These are phyloP conservation scores for Priceomyces carsonii DNA, from an alignment of 805 yeast species.

Conservation along the genomic window DNA sequence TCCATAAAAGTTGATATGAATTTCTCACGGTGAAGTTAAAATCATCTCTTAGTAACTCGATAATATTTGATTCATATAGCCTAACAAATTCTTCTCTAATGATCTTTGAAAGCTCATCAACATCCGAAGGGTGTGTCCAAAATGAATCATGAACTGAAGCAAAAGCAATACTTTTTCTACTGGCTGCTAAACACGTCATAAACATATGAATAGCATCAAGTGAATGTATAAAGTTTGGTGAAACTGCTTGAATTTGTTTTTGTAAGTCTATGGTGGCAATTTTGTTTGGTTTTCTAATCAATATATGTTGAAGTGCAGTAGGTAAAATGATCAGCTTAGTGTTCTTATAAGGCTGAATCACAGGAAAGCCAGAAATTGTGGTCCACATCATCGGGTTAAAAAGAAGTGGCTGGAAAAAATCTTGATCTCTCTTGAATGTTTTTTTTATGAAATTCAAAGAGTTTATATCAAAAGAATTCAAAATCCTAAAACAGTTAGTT, in stretches of 20 bases:
- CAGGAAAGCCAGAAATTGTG: slow-evolving; percentile 40
- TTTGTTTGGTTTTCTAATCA: slow-evolving; percentile 16
- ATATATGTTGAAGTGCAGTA: slow-evolving; percentile 23
- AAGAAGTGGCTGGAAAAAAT: slow-evolving; percentile 19
- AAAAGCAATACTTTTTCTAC: slow-evolving; percentile 23
- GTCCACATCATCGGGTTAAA: slow-evolving; percentile 45
- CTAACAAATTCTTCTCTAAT: slow-evolving; percentile 37
- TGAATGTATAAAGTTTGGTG: slow-evolving; percentile 47
- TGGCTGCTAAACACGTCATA: slow-evolving; percentile 32
- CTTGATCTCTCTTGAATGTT: slow-evolving; percentile 5
- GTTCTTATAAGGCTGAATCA: slow-evolving; percentile 35
- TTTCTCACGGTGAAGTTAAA: slow-evolving; percentile 20
- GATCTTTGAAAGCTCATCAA: slow-evolving; percentile 22
- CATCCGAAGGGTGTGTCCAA: slow-evolving; percentile 42
- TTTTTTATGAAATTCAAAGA: slow-evolving; percentile 10
- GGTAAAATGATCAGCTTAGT: slow-evolving; percentile 11
- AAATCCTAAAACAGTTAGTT: slow-evolving; percentile 28
- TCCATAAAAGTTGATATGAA: slow-evolving; percentile 37
- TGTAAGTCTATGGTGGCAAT: slow-evolving; percentile 24
- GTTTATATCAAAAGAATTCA: slow-evolving; percentile 23
- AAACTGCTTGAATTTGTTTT: slow-evolving; percentile 38
- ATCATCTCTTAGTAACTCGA: slow-evolving; percentile 27
- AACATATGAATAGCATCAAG: slow-evolving; percentile 41
- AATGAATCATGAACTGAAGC: slow-evolving; percentile 45
- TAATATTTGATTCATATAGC: slow-evolving; percentile 28